Evolutionary conservation across 192 early-diverging fungal species (phyloP).

Genomic region (Coemansia erecta): DNA sequence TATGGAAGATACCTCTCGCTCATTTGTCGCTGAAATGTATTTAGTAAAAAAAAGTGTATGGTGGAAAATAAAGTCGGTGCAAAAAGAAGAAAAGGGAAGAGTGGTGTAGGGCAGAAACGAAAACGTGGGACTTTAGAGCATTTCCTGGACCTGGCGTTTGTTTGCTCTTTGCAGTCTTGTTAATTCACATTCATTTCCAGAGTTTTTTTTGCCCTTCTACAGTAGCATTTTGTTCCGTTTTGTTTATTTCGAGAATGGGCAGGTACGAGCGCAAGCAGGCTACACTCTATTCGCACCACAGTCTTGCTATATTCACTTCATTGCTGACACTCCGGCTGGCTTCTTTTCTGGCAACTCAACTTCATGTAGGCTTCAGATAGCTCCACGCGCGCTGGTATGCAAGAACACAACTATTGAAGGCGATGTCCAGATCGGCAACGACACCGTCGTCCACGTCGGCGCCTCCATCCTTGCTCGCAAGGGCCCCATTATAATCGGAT

Average conservation of each 20-base stretch:
- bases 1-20: slow-evolving; percentile 34
- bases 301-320: background rate
- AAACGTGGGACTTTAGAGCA: too few species aligned
- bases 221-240: too few species aligned
- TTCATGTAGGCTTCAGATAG: slow-evolving; percentile 44
- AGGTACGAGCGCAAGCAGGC: background rate
- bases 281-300: background rate
- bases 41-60: background rate
- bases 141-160: background rate
- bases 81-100: slow-evolving; percentile 5
- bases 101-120: background rate
- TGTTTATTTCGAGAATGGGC: background rate
- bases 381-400: slow-evolving; percentile 46
- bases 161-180: slow-evolving; percentile 1
- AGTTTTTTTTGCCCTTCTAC: background rate
- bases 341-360: background rate
- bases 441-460: slow-evolving; percentile 46
- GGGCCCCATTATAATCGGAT: slow-evolving; percentile 48
- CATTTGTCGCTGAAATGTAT: slow-evolving; percentile 10
- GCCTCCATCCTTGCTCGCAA: slow-evolving; percentile 47
- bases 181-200: background rate
- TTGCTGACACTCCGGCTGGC: background rate
- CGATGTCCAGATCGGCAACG: slow-evolving; percentile 46
- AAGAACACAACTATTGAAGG: slow-evolving; percentile 45
- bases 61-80: background rate